Base-by-base conservation (phyloP, 2,329 filamentous ascomycete species). In the Talaromyces atroroseus region DNA sequence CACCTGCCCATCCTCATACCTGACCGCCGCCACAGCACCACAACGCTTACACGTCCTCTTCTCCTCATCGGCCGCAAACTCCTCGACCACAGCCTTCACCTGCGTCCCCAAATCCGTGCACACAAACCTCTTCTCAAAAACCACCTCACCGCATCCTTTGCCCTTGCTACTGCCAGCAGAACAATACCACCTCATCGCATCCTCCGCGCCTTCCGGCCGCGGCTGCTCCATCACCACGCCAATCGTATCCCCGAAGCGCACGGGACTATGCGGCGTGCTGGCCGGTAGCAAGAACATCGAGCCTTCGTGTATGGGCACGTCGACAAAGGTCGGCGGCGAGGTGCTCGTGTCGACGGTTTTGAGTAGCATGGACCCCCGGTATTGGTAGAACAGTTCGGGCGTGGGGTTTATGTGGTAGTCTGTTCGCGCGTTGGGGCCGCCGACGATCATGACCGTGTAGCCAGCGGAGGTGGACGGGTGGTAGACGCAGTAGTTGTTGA, bases 391-490 rank as follows among this genome's bases (percentile, higher is more conserved):
- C 87, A 92, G 97, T 74, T 97, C 94, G 12, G 94, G 86, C 0
- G 92, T 97, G 66, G 85, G 79, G 80, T 97, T 97, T 82, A 97
- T 92, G 81, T 97, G 94, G 80, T 96, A 99, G 80, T 97, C 94
- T 56, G 92, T 96, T 62, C 94, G 86, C 59, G 90, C 90, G 74
- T 97, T 97, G 67, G 94, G 94, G 12, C 94, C 94, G 70, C 94
- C 94, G 60, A 99, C 92, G 65, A 96, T 91, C 88, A 78, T 78
- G 61, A 92, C 91, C 68, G 96, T 97, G 71, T 95, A 92, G 29
- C 94, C 94, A 68, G 92, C 89, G 60, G 96, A 94, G 5, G 68
- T 70, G 40, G 72, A 71, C 2, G 71, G 69, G 70, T 95, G 88
- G 78, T 96, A 95, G 67, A 97, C 90, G 76, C 92, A 96, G 79